Percentiles rank a stretch among this genome's conserved stretches.
phyloP scores from a whole-genome alignment of 1,139 yeast genomes.

The Debaryomyces psychrophilus region DNA sequence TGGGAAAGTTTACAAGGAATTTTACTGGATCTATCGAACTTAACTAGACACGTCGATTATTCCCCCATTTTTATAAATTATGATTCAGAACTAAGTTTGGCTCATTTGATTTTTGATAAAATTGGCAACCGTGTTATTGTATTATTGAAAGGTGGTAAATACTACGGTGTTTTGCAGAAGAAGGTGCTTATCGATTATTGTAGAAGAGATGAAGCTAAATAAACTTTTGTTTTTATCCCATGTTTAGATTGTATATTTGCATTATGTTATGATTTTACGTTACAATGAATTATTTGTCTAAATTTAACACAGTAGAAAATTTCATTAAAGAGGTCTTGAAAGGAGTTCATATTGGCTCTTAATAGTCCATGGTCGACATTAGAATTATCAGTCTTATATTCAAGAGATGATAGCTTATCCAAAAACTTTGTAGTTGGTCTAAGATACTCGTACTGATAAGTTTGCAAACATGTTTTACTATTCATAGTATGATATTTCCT shows the following conservation, averaged over 20 bases:
- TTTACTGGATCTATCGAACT: conserved; percentile 38
- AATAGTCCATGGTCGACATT: conserved; percentile 5
- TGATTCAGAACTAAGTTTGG: conserved; percentile 55
- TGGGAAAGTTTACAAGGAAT: conserved; percentile 19
- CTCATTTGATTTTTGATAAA: conserved; percentile 57
- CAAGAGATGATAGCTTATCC: conserved; percentile 2
- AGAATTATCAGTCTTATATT: not conserved
- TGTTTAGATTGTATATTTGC: conserved; percentile 4
- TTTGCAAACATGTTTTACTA: conserved; percentile 9
- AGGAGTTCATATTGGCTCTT: conserved; percentile 12
- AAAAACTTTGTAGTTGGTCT: conserved; percentile 11
- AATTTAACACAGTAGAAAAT: conserved; percentile 11
- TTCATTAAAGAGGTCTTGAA: conserved; percentile 10
- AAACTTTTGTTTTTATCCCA: not conserved
- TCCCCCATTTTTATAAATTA: conserved; percentile 55
- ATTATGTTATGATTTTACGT: not conserved
- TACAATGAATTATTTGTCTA: conserved; percentile 9
- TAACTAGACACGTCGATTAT: conserved; percentile 47
- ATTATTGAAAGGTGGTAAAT: conserved; percentile 51
- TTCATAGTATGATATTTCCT: conserved; percentile 19
- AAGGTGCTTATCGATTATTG: conserved; percentile 56
- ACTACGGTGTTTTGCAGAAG: conserved; percentile 58
- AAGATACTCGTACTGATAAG: conserved; percentile 10
- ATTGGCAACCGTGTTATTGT: conserved; percentile 58
- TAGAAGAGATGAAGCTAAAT: conserved; percentile 21